Evolutionary conservation across 768 basidiomycete genomes (phyloP).

Genomic region (Mycena capillaripes): DNA sequence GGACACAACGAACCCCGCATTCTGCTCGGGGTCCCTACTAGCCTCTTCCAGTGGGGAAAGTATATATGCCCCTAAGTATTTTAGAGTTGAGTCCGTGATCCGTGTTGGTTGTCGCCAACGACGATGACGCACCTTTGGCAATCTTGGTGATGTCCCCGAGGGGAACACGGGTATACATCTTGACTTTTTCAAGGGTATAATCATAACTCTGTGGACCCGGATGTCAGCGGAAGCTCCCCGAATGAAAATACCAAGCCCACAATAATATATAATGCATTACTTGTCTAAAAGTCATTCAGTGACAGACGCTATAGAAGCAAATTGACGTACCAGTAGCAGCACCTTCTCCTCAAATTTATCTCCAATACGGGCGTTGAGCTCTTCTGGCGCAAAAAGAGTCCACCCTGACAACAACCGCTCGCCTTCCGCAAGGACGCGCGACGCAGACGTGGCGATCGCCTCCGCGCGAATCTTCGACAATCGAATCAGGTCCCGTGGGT

Average conservation of each 20-base stretch:
- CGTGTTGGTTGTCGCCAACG: constrained; percentile 12
- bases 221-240: constrained; percentile 7
- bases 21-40: constrained; percentile 89
- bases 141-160: constrained; percentile 84
- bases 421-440: constrained; percentile 79
- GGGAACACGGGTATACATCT: constrained; percentile 90
- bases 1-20: constrained; percentile 88
- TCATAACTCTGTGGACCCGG: constrained; percentile 81
- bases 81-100: constrained; percentile 20
- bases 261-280: constrained; percentile 79
- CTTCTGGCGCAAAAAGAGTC: constrained; percentile 91
- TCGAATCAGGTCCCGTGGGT: constrained; percentile 90
- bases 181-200: constrained; percentile 93
- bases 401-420: constrained; percentile 88
- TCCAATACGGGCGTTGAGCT: constrained; percentile 77
- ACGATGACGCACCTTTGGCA: constrained; percentile 72
- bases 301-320: background rate
- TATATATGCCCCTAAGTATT: constrained; percentile 91
- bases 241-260: constrained; percentile 61
- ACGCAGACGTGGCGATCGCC: constrained; percentile 91
- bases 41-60: constrained; percentile 94
- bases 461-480: constrained; percentile 92
- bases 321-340: constrained; percentile 78
- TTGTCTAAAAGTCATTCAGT: constrained; percentile 43
- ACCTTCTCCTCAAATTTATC: constrained; percentile 96